Percentiles rank a stretch among this genome's conserved stretches.
phyloP scores from a whole-genome alignment of 805 yeast species.

The Wickerhamiella bombiphila region DNA sequence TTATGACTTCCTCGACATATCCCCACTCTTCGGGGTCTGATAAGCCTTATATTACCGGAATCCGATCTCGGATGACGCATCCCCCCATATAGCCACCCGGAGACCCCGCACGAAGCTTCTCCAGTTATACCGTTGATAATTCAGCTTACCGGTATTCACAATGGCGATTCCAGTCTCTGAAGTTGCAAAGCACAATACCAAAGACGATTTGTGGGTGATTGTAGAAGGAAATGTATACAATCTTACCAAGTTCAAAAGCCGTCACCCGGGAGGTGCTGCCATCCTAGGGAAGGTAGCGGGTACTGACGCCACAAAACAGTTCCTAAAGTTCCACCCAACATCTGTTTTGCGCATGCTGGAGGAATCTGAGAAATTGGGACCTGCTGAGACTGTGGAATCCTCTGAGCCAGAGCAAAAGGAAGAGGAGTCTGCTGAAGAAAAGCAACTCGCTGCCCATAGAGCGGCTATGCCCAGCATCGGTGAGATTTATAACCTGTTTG shows the following conservation, averaged over 20 bases:
- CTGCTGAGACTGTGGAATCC: constrained; percentile 20
- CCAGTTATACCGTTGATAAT: no score
- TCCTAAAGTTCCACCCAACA: constrained; percentile 83
- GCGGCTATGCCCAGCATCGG: constrained; percentile 49
- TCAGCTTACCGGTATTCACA: no score
- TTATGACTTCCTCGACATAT: no score
- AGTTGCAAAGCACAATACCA: constrained; percentile 38
- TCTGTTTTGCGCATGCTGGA: constrained; percentile 58
- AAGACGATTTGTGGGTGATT: constrained; percentile 69
- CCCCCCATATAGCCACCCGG: no score
- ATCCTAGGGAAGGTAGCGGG: constrained; percentile 49
- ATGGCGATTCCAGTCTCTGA: constrained; percentile 17
- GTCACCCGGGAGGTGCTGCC: constrained; percentile 49
- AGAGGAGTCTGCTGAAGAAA: constrained; percentile 30
- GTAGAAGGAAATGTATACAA: constrained; percentile 70
- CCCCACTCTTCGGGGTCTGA: no score
- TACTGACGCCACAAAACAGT: constrained; percentile 66
- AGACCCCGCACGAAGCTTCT: no score
- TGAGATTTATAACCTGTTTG: constrained; percentile 61
- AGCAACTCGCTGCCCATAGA: constrained; percentile 30
- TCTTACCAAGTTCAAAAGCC: constrained; percentile 44
- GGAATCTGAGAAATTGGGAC: constrained; percentile 48
- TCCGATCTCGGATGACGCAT: no score
- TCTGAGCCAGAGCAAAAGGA: constrained; percentile 21
- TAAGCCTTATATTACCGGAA: no score